phyloP scores from a whole-genome alignment of 2,329 filamentous ascomycete genomes.

The Talaromyces pinophilus region DNA sequence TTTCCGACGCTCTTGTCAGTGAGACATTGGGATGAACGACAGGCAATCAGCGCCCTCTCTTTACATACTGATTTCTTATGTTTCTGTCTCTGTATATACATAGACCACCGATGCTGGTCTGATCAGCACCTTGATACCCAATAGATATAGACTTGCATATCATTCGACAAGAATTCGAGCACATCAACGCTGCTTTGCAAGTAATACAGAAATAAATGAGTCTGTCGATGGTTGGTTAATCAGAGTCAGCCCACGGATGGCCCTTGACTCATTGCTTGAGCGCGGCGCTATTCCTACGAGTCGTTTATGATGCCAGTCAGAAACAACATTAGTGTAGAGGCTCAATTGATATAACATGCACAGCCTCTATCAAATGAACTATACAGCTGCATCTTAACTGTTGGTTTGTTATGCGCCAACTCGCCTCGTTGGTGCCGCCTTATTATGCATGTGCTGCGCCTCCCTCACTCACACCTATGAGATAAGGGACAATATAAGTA shows the following conservation, averaged over 20 bases:
- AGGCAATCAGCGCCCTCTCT: neutral
- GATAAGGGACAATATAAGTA: too few species aligned
- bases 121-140: slow-evolving; percentile 21
- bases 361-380: too few species aligned
- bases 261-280: neutral
- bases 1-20: slow-evolving; percentile 23
- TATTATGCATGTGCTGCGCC: too few species aligned
- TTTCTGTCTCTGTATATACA: neutral
- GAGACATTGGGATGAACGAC: slow-evolving; percentile 24
- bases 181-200: neutral
- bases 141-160: slow-evolving; percentile 11
- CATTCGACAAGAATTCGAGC: neutral
- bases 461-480: too few species aligned
- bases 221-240: neutral
- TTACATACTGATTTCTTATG: slow-evolving; percentile 1
- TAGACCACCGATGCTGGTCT: neutral
- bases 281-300: neutral
- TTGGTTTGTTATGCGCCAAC: too few species aligned
- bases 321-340: too few species aligned
- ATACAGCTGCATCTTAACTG: too few species aligned
- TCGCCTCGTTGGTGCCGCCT: too few species aligned
- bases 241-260: neutral
- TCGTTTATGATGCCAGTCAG: too few species aligned
- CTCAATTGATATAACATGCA: too few species aligned
- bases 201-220: neutral